Conservation (phyloP, 306 rosid species). For the Sophora flavescens region DNA sequence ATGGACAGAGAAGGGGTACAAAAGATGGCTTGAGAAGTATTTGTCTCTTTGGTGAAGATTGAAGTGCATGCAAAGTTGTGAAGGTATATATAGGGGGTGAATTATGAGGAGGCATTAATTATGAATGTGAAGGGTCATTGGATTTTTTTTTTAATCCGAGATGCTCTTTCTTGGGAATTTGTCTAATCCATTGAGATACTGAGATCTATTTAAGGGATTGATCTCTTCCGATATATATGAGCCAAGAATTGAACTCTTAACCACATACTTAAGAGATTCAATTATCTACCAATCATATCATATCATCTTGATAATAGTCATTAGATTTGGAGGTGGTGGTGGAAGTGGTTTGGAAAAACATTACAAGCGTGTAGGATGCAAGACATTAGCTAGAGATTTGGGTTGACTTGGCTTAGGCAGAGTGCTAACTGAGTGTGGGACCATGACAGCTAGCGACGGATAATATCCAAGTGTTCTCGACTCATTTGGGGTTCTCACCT, state of each 20-base stretch:
- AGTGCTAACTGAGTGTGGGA: slow-evolving; percentile 36
- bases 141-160: no score
- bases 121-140: slow-evolving; percentile 30
- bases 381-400: not conserved
- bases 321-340: slow-evolving; percentile 42
- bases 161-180: no score
- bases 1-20: slow-evolving; percentile 1
- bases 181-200: no score
- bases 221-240: no score
- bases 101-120: not conserved
- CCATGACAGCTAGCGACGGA: slow-evolving; percentile 50
- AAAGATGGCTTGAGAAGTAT: not conserved
- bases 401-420: slow-evolving; percentile 54
- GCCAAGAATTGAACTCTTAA: no score
- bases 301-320: no score
- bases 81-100: slow-evolving; percentile 22
- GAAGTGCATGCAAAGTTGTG: slow-evolving; percentile 48
- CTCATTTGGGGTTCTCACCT: slow-evolving; percentile 31
- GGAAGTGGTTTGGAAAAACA: slow-evolving; percentile 54
- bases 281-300: no score
- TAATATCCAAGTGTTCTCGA: slow-evolving; percentile 36
- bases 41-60: slow-evolving; percentile 26
- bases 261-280: no score
- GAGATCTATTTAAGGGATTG: no score
- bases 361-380: slow-evolving; percentile 39